Evolutionary conservation across 2,329 filamentous ascomycete species (phyloP).

Genomic region (Plectosphaerella cucumerina): DNA sequence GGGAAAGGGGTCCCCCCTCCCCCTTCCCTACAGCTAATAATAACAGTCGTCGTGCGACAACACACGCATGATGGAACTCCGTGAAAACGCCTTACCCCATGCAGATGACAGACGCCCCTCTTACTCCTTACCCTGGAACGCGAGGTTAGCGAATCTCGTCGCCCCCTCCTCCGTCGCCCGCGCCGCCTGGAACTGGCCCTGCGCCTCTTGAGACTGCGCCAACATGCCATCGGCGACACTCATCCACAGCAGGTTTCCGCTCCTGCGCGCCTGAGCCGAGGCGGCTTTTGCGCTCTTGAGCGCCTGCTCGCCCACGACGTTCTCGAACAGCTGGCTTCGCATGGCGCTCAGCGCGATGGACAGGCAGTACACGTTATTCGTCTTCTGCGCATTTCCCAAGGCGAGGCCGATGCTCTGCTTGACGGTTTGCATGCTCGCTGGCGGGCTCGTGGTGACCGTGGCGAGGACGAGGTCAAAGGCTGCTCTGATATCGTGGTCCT

Average conservation of each 20-base stretch:
- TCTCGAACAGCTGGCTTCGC: conserved; percentile 76
- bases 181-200: conserved; percentile 54
- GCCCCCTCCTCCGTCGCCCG: conserved; percentile 34
- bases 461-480: conserved; percentile 75
- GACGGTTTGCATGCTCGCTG: conserved; percentile 65
- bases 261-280: conserved; percentile 62
- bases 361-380: conserved; percentile 74
- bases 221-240: conserved; percentile 79
- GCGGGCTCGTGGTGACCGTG: conserved; percentile 58
- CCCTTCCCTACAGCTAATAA: neutral
- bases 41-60: neutral
- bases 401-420: conserved; percentile 76
- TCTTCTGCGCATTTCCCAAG: conserved; percentile 63
- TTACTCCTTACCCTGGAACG: conserved; percentile 28
- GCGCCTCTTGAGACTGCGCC: conserved; percentile 68
- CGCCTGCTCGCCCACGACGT: conserved; percentile 75
- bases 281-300: conserved; percentile 72
- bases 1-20: no score
- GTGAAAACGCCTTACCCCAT: conserved; percentile 10
- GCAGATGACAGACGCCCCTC: conserved; percentile 1
- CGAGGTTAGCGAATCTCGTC: conserved; percentile 35
- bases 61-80: neutral
- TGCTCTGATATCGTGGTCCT: conserved; percentile 70
- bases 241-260: conserved; percentile 70
- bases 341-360: conserved; percentile 82